A percentile compares a stretch with the other conserved stretches of the same genome.
Evolutionary conservation across 1,284 basidiomycete species (phyloP).

Genomic region (Paramarasmius palmivorus): DNA sequence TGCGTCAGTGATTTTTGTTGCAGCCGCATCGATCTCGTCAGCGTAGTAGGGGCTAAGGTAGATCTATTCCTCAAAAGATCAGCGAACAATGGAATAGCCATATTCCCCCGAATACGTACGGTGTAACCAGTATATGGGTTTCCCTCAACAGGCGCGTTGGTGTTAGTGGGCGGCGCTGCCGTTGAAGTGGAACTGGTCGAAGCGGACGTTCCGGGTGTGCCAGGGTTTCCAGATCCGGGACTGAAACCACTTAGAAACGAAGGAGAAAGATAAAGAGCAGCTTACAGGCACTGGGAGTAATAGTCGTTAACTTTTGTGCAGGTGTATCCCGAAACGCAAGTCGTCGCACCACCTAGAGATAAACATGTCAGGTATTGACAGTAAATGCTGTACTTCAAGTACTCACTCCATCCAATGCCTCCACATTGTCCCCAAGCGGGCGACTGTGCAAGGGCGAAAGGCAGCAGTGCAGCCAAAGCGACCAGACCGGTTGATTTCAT

Average conservation of each 20-base stretch:
- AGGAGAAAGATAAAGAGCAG: constrained; percentile 3
- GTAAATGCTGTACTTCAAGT: neutral
- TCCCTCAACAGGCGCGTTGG: constrained; percentile 40
- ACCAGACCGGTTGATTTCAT: constrained; percentile 53
- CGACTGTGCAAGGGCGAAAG: constrained; percentile 44
- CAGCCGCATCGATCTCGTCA: constrained; percentile 49
- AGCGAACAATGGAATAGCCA: neutral
- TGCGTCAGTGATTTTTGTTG: constrained; percentile 47
- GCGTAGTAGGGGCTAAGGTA: constrained; percentile 57
- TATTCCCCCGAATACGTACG: constrained; percentile 31
- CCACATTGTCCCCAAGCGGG: constrained; percentile 49
- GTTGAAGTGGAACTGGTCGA: constrained; percentile 21
- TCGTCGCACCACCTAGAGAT: constrained; percentile 44
- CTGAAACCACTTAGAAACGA: constrained; percentile 18
- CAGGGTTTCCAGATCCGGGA: constrained; percentile 25
- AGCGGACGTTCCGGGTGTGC: constrained; percentile 16
- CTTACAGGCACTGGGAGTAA: constrained; percentile 61
- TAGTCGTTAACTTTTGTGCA: constrained; percentile 48
- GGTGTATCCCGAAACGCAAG: constrained; percentile 40
- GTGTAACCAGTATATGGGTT: constrained; percentile 54
- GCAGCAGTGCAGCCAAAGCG: constrained; percentile 45
- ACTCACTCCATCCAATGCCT: constrained; percentile 51
- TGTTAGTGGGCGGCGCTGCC: constrained; percentile 25
- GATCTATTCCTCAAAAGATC: constrained; percentile 28
- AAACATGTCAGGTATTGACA: constrained; percentile 5